Percentiles rank a stretch among this genome's conserved stretches.
These are phyloP conservation scores for Paecilomyces sp. DNA, from an alignment of 2,329 filamentous ascomycete genomes.

Conservation along the genomic window DNA sequence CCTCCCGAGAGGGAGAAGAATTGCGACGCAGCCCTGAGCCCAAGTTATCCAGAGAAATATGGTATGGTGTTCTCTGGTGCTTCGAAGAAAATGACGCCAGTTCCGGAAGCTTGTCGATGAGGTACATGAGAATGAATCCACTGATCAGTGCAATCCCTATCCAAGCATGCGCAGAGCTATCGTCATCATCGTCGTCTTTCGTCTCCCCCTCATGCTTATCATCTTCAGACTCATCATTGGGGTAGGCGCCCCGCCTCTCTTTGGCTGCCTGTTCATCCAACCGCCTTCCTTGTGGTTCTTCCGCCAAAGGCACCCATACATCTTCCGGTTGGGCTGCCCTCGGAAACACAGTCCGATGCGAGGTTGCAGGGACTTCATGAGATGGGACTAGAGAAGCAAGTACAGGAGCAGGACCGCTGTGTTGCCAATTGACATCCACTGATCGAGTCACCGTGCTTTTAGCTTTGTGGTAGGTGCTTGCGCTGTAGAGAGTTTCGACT, in stretches of 20 bases:
- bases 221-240: constrained; percentile 19
- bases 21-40: constrained; percentile 47
- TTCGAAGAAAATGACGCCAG: constrained; percentile 59
- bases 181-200: constrained; percentile 26
- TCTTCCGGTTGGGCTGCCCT: constrained; percentile 1
- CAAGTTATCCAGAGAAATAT: constrained; percentile 83
- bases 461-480: constrained; percentile 26
- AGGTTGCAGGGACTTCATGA: background rate
- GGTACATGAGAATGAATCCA: constrained; percentile 94
- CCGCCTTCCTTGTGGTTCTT: constrained; percentile 1
- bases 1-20: constrained; percentile 33
- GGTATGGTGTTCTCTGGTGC: constrained; percentile 61
- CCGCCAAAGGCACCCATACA: background rate
- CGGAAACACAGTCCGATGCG: constrained; percentile 1
- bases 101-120: constrained; percentile 78
- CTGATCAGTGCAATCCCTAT: constrained; percentile 80
- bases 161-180: constrained; percentile 59
- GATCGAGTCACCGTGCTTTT: constrained; percentile 25
- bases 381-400: constrained; percentile 4
- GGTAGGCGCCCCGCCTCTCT: constrained; percentile 14
- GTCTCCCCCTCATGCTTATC: constrained; percentile 23
- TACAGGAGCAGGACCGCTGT: constrained; percentile 12
- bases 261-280: constrained; percentile 5
- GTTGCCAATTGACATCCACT: constrained; percentile 20
- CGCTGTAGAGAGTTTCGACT: constrained; percentile 76